phyloP scores from a whole-genome alignment of 192 early-diverging fungal species.

The Paraglomus brasilianum region DNA sequence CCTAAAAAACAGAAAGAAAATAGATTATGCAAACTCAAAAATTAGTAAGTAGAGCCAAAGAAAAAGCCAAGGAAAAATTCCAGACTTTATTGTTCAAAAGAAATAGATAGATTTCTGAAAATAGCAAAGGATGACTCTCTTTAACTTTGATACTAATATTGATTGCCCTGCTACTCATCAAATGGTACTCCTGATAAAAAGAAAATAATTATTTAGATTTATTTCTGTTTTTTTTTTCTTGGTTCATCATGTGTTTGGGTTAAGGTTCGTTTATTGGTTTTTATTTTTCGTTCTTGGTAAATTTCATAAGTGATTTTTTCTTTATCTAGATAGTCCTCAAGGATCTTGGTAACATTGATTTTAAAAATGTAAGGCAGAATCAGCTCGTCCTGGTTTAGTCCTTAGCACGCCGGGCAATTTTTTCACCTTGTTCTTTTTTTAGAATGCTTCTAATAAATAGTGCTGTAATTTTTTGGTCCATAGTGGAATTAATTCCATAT shows the following conservation, averaged over 20 bases:
- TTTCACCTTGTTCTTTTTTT: conserved; percentile 11
- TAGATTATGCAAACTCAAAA: conserved; percentile 18
- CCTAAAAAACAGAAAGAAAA: conserved; percentile 24
- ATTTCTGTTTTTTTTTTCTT: conserved; percentile 7
- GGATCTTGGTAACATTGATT: conserved; percentile 8
- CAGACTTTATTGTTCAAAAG: conserved; percentile 17
- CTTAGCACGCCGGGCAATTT: too few species aligned
- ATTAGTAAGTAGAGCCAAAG: conserved; percentile 23
- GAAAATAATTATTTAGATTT: conserved; percentile 13
- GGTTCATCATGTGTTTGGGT: background rate
- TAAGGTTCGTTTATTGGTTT: conserved; percentile 1
- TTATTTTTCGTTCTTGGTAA: conserved; percentile 10
- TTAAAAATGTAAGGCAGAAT: conserved; percentile 12
- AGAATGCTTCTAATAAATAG: conserved; percentile 18
- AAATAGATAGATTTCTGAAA: conserved; percentile 5
- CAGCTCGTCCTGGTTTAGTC: too few species aligned
- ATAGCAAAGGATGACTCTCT: background rate
- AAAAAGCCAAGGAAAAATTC: conserved; percentile 10
- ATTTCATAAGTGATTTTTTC: conserved; percentile 15
- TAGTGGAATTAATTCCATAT: conserved; percentile 9
- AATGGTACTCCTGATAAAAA: conserved; percentile 12
- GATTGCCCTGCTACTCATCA: conserved; percentile 16
- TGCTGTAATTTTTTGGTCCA: conserved; percentile 7
- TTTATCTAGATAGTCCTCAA: conserved; percentile 6
- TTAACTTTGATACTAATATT: conserved; percentile 14